Conservation (phyloP, 495 filamentous ascomycete species). For the Tuber calosporum region DNA sequence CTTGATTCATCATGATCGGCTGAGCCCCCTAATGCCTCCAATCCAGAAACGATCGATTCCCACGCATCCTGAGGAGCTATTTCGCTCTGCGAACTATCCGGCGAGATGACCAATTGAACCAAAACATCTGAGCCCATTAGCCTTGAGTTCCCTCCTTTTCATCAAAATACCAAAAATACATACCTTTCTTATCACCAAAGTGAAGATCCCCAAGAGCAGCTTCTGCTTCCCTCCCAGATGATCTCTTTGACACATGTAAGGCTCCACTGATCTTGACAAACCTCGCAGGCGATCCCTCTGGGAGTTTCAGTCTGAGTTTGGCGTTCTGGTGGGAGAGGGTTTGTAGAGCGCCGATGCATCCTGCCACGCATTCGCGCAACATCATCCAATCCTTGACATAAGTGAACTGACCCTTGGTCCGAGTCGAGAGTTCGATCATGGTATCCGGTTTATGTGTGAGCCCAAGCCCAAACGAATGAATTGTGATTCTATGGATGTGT, state of each 20-base stretch:
- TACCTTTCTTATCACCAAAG: conserved; percentile 89
- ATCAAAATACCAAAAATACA: conserved; percentile 15
- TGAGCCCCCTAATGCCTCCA: conserved; percentile 91
- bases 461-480: conserved; percentile 93
- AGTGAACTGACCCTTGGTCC: conserved; percentile 93
- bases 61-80: conserved; percentile 85
- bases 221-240: conserved; percentile 93
- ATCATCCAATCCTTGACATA: conserved; percentile 99
- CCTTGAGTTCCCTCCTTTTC: conserved; percentile 10
- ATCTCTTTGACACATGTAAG: conserved; percentile 92
- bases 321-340: conserved; percentile 98
- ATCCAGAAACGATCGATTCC: conserved; percentile 91
- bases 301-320: conserved; percentile 87
- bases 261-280: conserved; percentile 98
- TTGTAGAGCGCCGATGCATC: conserved; percentile 89
- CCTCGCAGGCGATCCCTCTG: conserved; percentile 93
- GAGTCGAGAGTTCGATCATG: conserved; percentile 92
- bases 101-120: conserved; percentile 86
- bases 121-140: conserved; percentile 61
- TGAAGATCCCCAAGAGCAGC: conserved; percentile 85
- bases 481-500: conserved; percentile 61
- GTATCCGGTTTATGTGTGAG: conserved; percentile 98
- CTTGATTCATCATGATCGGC: conserved; percentile 81
- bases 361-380: conserved; percentile 92
- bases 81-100: conserved; percentile 80